phyloP scores from a whole-genome alignment of 352 stramenopile genomes.

The Globisporangium canariense region DNA sequence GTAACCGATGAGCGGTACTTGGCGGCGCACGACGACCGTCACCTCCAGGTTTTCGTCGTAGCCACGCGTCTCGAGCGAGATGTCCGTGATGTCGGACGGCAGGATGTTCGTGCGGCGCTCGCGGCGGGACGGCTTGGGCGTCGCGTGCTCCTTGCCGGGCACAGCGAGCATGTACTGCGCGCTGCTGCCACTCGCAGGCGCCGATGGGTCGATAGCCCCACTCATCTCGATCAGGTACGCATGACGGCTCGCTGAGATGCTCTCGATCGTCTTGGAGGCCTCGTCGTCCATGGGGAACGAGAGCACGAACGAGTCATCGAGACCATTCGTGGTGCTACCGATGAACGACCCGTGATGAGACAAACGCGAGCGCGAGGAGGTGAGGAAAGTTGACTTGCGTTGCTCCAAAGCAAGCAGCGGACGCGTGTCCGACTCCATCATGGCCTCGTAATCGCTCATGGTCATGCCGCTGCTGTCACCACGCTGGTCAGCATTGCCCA shows the following conservation, averaged over 20 bases:
- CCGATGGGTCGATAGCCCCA: slow-evolving; percentile 34
- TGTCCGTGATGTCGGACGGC: slow-evolving; percentile 68
- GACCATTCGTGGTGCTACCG: slow-evolving; percentile 25
- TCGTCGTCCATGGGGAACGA: slow-evolving; percentile 77
- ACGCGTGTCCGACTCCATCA: slow-evolving; percentile 25
- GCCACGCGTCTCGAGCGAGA: slow-evolving; percentile 65
- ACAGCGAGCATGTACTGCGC: slow-evolving; percentile 75
- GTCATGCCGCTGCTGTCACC: slow-evolving; percentile 20
- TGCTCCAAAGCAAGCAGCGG: slow-evolving; percentile 42
- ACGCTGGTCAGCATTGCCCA: slow-evolving; percentile 48
- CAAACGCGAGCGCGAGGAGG: slow-evolving; percentile 44
- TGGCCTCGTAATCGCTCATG: slow-evolving; percentile 24
- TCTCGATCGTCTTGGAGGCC: slow-evolving; percentile 48
- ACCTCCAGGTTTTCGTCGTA: slow-evolving; percentile 72
- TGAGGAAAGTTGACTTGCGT: slow-evolving; percentile 38
- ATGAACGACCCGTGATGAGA: slow-evolving; percentile 36
- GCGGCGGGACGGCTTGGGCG: slow-evolving; percentile 14
- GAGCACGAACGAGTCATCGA: slow-evolving; percentile 58
- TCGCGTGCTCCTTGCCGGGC: slow-evolving; percentile 40
- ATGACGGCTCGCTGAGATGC: slow-evolving; percentile 46
- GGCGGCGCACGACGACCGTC: slow-evolving; percentile 63
- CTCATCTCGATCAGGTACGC: slow-evolving; percentile 84
- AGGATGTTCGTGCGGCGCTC: slow-evolving; percentile 34
- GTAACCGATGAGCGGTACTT: slow-evolving; percentile 69
- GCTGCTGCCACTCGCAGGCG: slow-evolving; percentile 21